Percentiles rank a stretch among this genome's conserved stretches.
These are phyloP conservation scores for Tephrocybe sp. DNA, from an alignment of 768 basidiomycete genomes.

Conservation along the genomic window DNA sequence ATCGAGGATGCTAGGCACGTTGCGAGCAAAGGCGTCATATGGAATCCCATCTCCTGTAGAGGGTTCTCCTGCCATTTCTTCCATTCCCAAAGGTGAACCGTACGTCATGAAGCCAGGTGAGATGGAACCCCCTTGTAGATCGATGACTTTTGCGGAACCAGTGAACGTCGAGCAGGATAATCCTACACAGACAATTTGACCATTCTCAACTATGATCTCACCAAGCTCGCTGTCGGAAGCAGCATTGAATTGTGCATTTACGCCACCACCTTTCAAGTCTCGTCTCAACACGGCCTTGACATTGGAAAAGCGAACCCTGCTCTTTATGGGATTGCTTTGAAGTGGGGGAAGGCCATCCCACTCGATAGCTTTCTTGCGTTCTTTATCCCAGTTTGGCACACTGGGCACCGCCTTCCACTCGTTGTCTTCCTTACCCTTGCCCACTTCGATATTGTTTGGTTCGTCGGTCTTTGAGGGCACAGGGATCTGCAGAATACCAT, in stretches of 20 bases:
- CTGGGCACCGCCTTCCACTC: conserved; percentile 47
- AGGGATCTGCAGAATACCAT: conserved; percentile 75
- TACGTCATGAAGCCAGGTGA: conserved; percentile 64
- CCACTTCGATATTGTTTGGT: conserved; percentile 40
- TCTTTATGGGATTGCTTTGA: conserved; percentile 31
- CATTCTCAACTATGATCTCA: conserved; percentile 45
- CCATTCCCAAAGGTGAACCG: conserved; percentile 72
- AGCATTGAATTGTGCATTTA: conserved; percentile 31
- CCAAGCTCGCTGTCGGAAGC: conserved; percentile 21
- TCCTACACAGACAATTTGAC: conserved; percentile 55
- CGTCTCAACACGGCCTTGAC: conserved; percentile 53
- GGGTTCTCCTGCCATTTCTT: conserved; percentile 71
- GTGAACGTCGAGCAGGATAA: conserved; percentile 26
- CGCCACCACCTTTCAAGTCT: conserved; percentile 23
- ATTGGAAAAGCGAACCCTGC: conserved; percentile 59
- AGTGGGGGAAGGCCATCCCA: conserved; percentile 76
- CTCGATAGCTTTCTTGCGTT: conserved; percentile 54
- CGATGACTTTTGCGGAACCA: conserved; percentile 35
- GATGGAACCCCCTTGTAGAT: conserved; percentile 70
- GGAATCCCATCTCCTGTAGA: conserved; percentile 65
- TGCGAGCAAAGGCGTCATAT: conserved; percentile 51
- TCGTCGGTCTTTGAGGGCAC: conserved; percentile 38
- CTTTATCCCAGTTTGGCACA: conserved; percentile 64
- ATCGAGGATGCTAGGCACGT: conserved; percentile 46
- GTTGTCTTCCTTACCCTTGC: conserved; percentile 43